Conservation (phyloP, 139 green algal species). For the Pedinophyceae sp. region DNA sequence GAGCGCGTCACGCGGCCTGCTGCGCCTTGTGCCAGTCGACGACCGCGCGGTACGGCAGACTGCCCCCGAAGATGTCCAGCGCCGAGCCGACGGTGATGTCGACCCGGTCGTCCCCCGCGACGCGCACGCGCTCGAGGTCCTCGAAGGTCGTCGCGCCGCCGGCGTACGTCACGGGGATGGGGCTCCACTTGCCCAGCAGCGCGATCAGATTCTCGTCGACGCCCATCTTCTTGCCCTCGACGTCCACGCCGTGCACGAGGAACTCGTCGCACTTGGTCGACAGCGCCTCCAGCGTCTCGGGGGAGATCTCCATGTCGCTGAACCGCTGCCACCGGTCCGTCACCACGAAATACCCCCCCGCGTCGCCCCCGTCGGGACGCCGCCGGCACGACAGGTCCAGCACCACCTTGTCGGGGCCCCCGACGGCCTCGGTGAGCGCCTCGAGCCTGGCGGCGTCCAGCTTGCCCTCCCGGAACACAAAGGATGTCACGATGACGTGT, state of each 20-base stretch:
- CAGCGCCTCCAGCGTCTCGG: slow-evolving; percentile 42
- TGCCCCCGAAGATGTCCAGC: slow-evolving; percentile 93
- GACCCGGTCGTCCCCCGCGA: slow-evolving; percentile 47
- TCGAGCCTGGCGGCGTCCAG: slow-evolving; percentile 66
- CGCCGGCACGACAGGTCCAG: slow-evolving; percentile 86
- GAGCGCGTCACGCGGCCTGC: too few species aligned
- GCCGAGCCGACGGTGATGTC: slow-evolving; percentile 93
- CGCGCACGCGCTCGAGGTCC: slow-evolving; percentile 58
- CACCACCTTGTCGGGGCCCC: slow-evolving; percentile 55
- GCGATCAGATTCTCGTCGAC: slow-evolving; percentile 89
- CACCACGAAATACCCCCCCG: slow-evolving; percentile 40
- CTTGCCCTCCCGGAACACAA: slow-evolving; percentile 72
- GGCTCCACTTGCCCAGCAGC: slow-evolving; percentile 46
- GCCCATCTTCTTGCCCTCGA: slow-evolving; percentile 91
- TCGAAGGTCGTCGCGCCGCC: slow-evolving; percentile 70
- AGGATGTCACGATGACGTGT: slow-evolving; percentile 96
- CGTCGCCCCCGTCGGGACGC: slow-evolving; percentile 28
- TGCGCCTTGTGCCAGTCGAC: slow-evolving; percentile 75
- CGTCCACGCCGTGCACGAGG: slow-evolving; percentile 93
- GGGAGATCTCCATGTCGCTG: slow-evolving; percentile 30
- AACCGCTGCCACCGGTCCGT: slow-evolving; percentile 66
- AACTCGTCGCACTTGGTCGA: slow-evolving; percentile 79
- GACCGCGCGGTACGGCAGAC: slow-evolving; percentile 71
- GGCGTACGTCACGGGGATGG: slow-evolving; percentile 86
- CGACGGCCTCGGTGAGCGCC: slow-evolving; percentile 37